Evolutionary conservation across 2,329 filamentous ascomycete species (phyloP).

Genomic region (Curvularia spicifera): DNA sequence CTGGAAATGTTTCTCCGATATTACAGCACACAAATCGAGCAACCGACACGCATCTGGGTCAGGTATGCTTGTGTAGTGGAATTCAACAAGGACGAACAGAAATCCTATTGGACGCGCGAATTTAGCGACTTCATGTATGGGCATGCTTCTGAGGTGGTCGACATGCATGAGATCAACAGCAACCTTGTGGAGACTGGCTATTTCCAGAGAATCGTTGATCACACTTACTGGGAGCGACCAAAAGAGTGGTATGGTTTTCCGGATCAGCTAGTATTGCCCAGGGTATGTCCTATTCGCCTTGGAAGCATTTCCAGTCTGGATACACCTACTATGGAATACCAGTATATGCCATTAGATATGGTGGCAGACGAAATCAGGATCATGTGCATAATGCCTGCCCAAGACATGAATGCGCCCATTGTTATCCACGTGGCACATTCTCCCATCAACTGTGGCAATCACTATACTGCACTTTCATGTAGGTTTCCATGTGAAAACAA

Average conservation of each 20-base stretch:
- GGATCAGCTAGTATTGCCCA: neutral
- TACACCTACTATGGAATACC: conserved; percentile 1
- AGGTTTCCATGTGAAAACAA: neutral
- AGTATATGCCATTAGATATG: conserved; percentile 19
- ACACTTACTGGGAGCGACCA: neutral
- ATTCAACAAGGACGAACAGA: conserved; percentile 2
- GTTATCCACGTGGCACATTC: conserved; percentile 2
- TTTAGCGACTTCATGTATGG: conserved; percentile 16
- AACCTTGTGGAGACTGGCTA: conserved; percentile 11
- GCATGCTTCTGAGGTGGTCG: conserved; percentile 5
- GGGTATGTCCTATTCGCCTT: neutral
- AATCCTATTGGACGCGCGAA: conserved; percentile 12
- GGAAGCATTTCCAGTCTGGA: conserved; percentile 1
- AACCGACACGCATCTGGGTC: conserved; percentile 1
- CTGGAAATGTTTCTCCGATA: conserved; percentile 1
- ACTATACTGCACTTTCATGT: conserved; percentile 1
- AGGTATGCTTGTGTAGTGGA: conserved; percentile 6
- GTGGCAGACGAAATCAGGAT: conserved; percentile 12
- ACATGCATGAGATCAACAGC: conserved; percentile 16
- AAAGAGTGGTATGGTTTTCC: conserved; percentile 1
- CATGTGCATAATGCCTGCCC: conserved; percentile 16
- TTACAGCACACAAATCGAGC: neutral
- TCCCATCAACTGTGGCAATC: neutral
- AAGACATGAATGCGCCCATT: conserved; percentile 7
- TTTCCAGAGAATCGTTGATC: neutral